Evolutionary conservation across 352 stramenopile species (phyloP), one percentile per base, ranked within the genome.

Genomic region (Pythium coloratum): DNA sequence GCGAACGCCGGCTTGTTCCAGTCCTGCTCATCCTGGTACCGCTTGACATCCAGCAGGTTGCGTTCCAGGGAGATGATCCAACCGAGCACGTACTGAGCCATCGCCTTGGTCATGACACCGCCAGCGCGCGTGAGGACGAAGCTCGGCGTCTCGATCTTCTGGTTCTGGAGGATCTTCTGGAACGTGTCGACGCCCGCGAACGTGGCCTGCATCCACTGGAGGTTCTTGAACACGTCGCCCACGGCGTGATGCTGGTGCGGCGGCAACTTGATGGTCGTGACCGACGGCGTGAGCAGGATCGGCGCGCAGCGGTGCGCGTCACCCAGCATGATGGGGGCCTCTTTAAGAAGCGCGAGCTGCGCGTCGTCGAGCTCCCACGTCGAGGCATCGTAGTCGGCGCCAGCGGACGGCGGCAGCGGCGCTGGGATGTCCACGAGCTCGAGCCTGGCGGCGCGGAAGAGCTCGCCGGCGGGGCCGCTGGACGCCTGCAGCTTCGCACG

Each of bases 31-130:
- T 64, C 18, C 59, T 91, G 83, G 54, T 78, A 72, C 9, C 57
- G 40, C n/a, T 61, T 67, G 7, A 78, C 78, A 12, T 87, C 67
- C 30, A 87, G 75, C 30, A 91, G 84, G 53, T 88, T 82, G 51
- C 83, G 81, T 55, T 91, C 83, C 33, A 89, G 65, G 24, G 81
- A 73, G 24, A 91, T 67, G 49, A 90, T 69, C 81, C 81, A 91
- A 33, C 83, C 83, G 56, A 90, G 76, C 6, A 88, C 83, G 53
- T 87, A 91, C 64, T 91, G 81, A 13, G 83, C 81, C 70, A 91
- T 82, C 42, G 77, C 80, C 7, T 50, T 58, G 8, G 70, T 66
- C 74, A 84, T 88, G 68, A 89, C 76, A 6, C 83, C 83, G 12
- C 83, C 81, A 3, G 81, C 83, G 34, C 83, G 80, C 10, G 83